phyloP scores from a whole-genome alignment of 1,284 basidiomycete genomes.

The Flammula alnicola region DNA sequence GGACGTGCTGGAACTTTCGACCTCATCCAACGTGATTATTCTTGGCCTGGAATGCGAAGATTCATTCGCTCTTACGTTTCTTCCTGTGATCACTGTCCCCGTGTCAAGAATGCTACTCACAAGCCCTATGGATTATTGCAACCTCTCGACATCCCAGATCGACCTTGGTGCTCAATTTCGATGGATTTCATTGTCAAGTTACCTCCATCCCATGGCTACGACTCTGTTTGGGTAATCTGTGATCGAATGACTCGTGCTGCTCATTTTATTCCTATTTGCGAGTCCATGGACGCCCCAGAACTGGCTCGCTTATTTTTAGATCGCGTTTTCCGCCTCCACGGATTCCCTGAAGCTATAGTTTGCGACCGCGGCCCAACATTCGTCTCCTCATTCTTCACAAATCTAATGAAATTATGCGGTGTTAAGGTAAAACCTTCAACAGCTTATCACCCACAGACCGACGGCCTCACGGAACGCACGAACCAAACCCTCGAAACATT shows the following conservation, averaged over 20 bases:
- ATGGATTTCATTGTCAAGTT: conserved; percentile 50
- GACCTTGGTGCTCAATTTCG: conserved; percentile 44
- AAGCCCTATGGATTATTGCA: conserved; percentile 39
- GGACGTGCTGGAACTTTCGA: conserved; percentile 27
- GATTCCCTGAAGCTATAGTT: conserved; percentile 31
- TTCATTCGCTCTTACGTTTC: conserved; percentile 33
- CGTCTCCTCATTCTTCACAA: conserved; percentile 27
- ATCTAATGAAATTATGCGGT: conserved; percentile 27
- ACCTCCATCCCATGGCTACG: conserved; percentile 37
- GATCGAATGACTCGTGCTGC: conserved; percentile 41
- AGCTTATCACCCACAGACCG: conserved; percentile 38
- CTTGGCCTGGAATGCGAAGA: conserved; percentile 34
- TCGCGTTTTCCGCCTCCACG: conserved; percentile 22
- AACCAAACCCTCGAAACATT: conserved; percentile 44
- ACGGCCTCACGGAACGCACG: conserved; percentile 34
- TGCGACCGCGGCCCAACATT: conserved; percentile 33
- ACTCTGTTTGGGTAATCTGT: conserved; percentile 42
- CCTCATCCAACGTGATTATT: conserved; percentile 29
- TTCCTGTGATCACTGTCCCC: conserved; percentile 37
- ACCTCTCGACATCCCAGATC: conserved; percentile 37
- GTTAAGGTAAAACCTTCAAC: conserved; percentile 30
- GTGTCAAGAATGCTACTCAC: conserved; percentile 35
- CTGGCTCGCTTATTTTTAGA: conserved; percentile 32
- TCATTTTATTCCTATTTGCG: conserved; percentile 38
- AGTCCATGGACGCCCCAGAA: conserved; percentile 35